phyloP scores from a whole-genome alignment of 441 rosid genomes.

The Aleurites moluccanus region DNA sequence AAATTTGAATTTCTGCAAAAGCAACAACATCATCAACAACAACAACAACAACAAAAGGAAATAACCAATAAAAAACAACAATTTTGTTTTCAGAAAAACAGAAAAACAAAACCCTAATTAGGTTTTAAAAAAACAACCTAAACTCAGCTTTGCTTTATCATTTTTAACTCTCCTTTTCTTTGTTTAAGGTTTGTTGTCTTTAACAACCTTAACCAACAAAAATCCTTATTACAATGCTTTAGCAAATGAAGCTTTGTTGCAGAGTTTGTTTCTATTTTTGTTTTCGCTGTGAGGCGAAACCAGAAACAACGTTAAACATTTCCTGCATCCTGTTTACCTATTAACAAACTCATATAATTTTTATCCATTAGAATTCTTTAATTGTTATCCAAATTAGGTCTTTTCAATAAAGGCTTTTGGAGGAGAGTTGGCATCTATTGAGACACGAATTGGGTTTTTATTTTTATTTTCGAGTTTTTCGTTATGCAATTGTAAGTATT shows the following conservation, averaged over 20 bases:
- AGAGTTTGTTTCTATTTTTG: not conserved
- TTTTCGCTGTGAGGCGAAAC: not conserved
- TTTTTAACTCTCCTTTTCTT: not conserved
- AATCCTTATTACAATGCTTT: constrained; percentile 4
- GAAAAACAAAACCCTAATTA: not conserved
- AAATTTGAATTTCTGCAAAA: constrained; percentile 24
- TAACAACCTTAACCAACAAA: constrained; percentile 20
- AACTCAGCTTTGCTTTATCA: not conserved
- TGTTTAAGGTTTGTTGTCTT: constrained; percentile 10
- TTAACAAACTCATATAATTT: not conserved
- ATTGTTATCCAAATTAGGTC: not conserved
- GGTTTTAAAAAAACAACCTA: not conserved
- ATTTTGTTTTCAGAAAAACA: not conserved
- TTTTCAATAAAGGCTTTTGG: not conserved
- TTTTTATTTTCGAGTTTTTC: not conserved
- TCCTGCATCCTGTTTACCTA: not conserved
- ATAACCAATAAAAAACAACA: not conserved
- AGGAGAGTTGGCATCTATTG: not conserved
- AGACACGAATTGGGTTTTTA: not conserved
- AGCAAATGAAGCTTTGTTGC: constrained; percentile 6
- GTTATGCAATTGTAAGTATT: constrained; percentile 11
- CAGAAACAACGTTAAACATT: not conserved
- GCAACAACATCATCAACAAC: constrained; percentile 22
- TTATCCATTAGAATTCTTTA: not conserved
- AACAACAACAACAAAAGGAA: not conserved